Conservation (phyloP, 2,329 filamentous ascomycete species). For the Teratosphaeria destructans region DNA sequence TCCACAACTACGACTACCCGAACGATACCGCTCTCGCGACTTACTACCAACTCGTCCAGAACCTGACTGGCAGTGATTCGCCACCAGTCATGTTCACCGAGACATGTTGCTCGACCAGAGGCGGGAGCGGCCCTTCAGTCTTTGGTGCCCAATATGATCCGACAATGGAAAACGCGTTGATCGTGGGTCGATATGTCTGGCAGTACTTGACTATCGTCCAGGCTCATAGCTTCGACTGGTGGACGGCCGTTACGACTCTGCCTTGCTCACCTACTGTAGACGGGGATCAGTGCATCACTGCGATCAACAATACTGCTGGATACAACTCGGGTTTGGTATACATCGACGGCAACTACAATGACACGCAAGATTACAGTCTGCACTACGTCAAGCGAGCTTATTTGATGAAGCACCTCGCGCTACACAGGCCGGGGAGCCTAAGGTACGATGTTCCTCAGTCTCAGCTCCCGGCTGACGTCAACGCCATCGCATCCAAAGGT, state of each 20-base stretch:
- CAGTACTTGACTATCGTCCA: slow-evolving; percentile 9
- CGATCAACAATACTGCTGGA: slow-evolving; percentile 9
- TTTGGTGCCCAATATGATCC: slow-evolving; percentile 10
- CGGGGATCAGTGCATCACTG: slow-evolving; percentile 5
- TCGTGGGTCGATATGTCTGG: slow-evolving; percentile 10
- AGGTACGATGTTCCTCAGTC: slow-evolving; percentile 5
- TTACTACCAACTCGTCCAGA: slow-evolving; percentile 3
- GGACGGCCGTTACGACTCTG: slow-evolving; percentile 8
- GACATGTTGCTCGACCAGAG: slow-evolving; percentile 6
- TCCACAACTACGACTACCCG: slow-evolving; percentile 10
- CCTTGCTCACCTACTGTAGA: slow-evolving; percentile 8
- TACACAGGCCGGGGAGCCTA: slow-evolving; percentile 7
- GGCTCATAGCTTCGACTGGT: slow-evolving; percentile 9
- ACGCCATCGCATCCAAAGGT: slow-evolving; percentile 7
- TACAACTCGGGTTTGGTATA: slow-evolving; percentile 10
- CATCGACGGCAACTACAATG: slow-evolving; percentile 9
- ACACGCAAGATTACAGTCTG: slow-evolving; percentile 6
- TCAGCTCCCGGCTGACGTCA: slow-evolving; percentile 6
- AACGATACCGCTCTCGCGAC: slow-evolving; percentile 1
- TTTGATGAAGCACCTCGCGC: slow-evolving; percentile 9
- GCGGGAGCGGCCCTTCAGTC: slow-evolving; percentile 3
- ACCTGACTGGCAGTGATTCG: slow-evolving; percentile 1
- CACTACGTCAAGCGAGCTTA: slow-evolving; percentile 10
- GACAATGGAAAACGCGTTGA: slow-evolving; percentile 9
- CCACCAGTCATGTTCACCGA: slow-evolving; percentile 9